phyloP scores from a whole-genome alignment of 164 flowering plant genomes.

The Macadamia tetraphylla region DNA sequence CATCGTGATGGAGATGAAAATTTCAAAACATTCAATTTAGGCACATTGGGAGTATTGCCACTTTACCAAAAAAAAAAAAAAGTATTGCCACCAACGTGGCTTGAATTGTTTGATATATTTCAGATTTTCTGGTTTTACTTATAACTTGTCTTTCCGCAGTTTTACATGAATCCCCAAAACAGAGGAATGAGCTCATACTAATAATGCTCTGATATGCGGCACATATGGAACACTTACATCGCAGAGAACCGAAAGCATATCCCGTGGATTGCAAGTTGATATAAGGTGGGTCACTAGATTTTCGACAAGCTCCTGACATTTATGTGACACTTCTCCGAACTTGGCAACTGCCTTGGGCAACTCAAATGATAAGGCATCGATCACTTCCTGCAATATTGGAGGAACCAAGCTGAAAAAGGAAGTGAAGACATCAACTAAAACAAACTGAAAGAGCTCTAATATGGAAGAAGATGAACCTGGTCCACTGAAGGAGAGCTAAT shows the following conservation, averaged over 20 bases:
- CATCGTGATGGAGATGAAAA: no score
- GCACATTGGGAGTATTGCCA: no score
- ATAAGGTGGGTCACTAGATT: slow-evolving; percentile 33
- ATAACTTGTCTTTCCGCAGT: no score
- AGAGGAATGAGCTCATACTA: no score
- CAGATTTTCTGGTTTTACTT: no score
- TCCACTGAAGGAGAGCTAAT: slow-evolving; percentile 34
- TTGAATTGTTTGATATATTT: no score
- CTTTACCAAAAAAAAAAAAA: no score
- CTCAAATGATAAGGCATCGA: slow-evolving; percentile 64
- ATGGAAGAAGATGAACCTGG: slow-evolving; percentile 35
- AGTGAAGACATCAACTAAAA: background rate
- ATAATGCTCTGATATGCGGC: no score
- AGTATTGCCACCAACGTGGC: no score
- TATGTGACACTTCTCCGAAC: slow-evolving; percentile 41
- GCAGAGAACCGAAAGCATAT: slow-evolving; percentile 68
- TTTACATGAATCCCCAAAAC: no score
- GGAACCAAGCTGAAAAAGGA: background rate
- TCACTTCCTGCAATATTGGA: slow-evolving; percentile 30
- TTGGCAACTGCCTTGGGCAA: slow-evolving; percentile 60
- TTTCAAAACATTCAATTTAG: background rate
- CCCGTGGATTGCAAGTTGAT: slow-evolving; percentile 58
- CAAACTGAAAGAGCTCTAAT: background rate
- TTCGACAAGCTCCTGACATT: slow-evolving; percentile 39
- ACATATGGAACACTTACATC: slow-evolving; percentile 36